Evolutionary conservation across 2,329 filamentous ascomycete genomes (phyloP).

Genomic region (Dissoconium aciculare): DNA sequence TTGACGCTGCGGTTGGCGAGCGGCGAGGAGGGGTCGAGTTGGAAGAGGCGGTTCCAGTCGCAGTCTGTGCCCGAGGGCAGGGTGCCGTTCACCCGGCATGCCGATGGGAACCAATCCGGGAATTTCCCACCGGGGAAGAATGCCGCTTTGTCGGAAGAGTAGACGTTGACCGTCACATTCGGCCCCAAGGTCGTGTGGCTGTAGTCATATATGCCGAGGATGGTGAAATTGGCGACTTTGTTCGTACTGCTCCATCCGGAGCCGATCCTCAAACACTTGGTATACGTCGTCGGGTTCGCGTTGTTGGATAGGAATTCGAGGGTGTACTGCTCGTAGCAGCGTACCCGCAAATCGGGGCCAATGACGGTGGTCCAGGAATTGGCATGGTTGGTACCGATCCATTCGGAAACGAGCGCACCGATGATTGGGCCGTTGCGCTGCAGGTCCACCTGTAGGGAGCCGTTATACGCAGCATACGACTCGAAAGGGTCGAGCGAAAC

Average conservation of each 20-base stretch:
- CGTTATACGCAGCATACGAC: slow-evolving; percentile 7
- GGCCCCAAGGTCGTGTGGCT: slow-evolving; percentile 4
- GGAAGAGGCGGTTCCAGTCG: slow-evolving; percentile 10
- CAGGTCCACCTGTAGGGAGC: slow-evolving; percentile 6
- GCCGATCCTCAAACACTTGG: slow-evolving; percentile 15
- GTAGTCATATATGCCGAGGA: slow-evolving; percentile 5
- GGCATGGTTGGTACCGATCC: too few relatives aligned
- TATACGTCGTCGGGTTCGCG: slow-evolving; percentile 7
- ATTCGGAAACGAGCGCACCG: slow-evolving; percentile 5
- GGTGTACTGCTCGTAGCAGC: slow-evolving; percentile 10
- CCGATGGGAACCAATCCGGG: slow-evolving; percentile 7
- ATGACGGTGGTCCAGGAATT: slow-evolving; percentile 7
- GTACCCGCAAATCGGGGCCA: slow-evolving; percentile 3
- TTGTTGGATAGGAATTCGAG: too few relatives aligned
- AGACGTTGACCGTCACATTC: slow-evolving; percentile 8
- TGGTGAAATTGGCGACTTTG: slow-evolving; percentile 10
- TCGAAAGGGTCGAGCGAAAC: slow-evolving; percentile 2
- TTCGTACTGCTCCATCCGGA: slow-evolving; percentile 13
- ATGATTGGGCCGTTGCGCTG: slow-evolving; percentile 11
- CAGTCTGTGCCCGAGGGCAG: slow-evolving; percentile 4
- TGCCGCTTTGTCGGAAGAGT: slow-evolving; percentile 13
- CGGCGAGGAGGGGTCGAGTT: too few relatives aligned
- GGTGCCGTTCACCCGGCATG: slow-evolving; percentile 5
- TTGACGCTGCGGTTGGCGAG: slow-evolving; percentile 6
- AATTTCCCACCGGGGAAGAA: slow-evolving; percentile 10